A percentile compares a stretch with the other conserved stretches of the same genome.
Evolutionary conservation across 2,329 filamentous ascomycete genomes (phyloP).

Genomic region (Teratosphaeria destructans): DNA sequence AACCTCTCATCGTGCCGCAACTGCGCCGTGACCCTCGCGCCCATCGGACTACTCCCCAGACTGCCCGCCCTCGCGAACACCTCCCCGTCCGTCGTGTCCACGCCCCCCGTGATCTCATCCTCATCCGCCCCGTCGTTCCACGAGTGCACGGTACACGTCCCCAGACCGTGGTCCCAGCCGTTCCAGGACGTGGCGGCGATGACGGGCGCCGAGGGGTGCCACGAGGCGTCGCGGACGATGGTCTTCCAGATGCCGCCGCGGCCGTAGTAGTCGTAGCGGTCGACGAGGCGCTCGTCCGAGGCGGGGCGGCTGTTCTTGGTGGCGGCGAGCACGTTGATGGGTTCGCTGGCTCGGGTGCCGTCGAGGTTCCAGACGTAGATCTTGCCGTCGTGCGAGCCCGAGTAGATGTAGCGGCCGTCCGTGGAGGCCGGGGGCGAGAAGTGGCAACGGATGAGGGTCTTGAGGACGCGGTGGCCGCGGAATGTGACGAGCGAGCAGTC

Average conservation of each 20-base stretch:
- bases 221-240: constrained; percentile 77
- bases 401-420: constrained; percentile 86
- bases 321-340: constrained; percentile 63
- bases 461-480: constrained; percentile 76
- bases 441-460: constrained; percentile 87
- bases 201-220: constrained; percentile 77
- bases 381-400: constrained; percentile 78
- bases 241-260: constrained; percentile 56
- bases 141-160: constrained; percentile 67
- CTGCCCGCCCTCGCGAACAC: constrained; percentile 22
- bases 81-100: constrained; percentile 11
- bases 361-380: constrained; percentile 92
- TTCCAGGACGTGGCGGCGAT: constrained; percentile 82
- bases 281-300: constrained; percentile 42
- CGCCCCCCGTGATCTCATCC: constrained; percentile 49
- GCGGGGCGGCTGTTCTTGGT: constrained; percentile 53
- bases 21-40: constrained; percentile 50
- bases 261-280: constrained; percentile 48
- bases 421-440: constrained; percentile 82
- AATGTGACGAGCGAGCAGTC: constrained; percentile 93
- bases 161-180: constrained; percentile 60
- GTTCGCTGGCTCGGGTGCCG: constrained; percentile 62
- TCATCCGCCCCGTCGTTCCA: constrained; percentile 56
- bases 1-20: constrained; percentile 40
- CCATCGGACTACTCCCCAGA: constrained; percentile 35